Base-by-base conservation (phyloP, 306 rosid genomes). In the Medicago ruthenica region DNA sequence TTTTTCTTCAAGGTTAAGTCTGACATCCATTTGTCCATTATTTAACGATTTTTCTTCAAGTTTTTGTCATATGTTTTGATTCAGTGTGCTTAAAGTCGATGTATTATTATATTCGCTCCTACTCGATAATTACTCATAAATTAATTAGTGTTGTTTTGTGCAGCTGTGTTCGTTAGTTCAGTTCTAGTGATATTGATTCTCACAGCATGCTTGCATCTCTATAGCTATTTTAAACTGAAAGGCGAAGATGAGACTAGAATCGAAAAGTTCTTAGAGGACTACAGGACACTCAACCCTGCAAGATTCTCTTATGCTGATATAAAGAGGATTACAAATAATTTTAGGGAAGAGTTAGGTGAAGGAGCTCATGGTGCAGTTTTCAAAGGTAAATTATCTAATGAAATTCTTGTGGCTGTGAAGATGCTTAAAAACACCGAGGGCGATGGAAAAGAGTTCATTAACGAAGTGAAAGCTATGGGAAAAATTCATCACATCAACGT, bases 401-500 rank as follows among this genome's bases (percentile, higher is more conserved):
- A 63, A 63, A 63, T 63, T 9, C 14, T n/a, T 1, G 69, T 63
- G 21, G 69, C 69, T 63, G 69, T 63, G 47, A 63, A 63, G 69
- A 63, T 63, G 69, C 69, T 63, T 13, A 63, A 36, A 9, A 63
- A 36, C 48, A 36, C 69, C 9, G 69, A 63, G 22, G 21, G 45
- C 1, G 69, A 63, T 63, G 69, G 47, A 37, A 63, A 63, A 16
- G 69, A 63, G 13, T 63, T 63, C 69, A 63, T 63, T 8, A 63
- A n/a, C 3, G 69, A 63, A 59, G 65, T 59, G 17, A 59, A 24
- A 13, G 65, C 40, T 6, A 77, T 83, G 24, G 85, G 85, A 2
- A 71, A 39, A 67, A 79, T 86, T 17, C 87, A 86, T 18, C 85
- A 86, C 12, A 67, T 83, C 17, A 79, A 86, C 21, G 71, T 86